Evolutionary conservation across 2,329 filamentous ascomycete genomes (phyloP).

Genomic region (Didymellaceae sp.): DNA sequence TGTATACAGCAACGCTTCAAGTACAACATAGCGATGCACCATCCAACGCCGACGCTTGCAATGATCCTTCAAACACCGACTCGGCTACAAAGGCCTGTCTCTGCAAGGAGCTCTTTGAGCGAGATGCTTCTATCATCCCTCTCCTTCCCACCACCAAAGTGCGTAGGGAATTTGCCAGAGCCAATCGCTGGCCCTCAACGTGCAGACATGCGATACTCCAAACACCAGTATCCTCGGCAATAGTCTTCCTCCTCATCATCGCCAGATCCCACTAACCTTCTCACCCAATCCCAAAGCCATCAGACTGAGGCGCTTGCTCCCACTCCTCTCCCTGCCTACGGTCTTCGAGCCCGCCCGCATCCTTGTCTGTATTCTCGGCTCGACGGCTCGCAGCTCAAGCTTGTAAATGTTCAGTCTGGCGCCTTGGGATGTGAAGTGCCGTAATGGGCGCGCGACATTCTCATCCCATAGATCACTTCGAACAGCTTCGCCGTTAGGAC

Average conservation of each 20-base stretch:
- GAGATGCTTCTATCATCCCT: too few species aligned
- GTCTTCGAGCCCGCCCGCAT: constrained; percentile 5
- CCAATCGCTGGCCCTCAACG: too few species aligned
- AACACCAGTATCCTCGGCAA: too few species aligned
- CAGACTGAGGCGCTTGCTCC: constrained; percentile 32
- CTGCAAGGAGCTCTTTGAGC: too few species aligned
- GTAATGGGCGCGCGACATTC: constrained; percentile 35
- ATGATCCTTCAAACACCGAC: too few species aligned
- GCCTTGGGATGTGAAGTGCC: constrained; percentile 32
- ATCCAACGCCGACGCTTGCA: too few species aligned
- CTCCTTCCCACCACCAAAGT: too few species aligned
- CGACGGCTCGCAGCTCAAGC: constrained; percentile 36
- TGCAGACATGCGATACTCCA: too few species aligned
- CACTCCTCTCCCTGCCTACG: constrained; percentile 26
- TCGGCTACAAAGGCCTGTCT: too few species aligned
- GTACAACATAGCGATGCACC: too few species aligned
- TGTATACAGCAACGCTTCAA: too few species aligned
- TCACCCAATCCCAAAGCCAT: constrained; percentile 35
- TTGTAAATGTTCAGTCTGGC: constrained; percentile 31
- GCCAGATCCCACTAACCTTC: constrained; percentile 37
- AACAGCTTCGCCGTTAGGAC: constrained; percentile 31
- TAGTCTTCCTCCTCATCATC: constrained; percentile 3
- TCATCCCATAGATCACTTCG: constrained; percentile 34
- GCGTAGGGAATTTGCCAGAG: too few species aligned
- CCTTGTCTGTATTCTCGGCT: constrained; percentile 25